These are phyloP conservation scores for Ricinus communis DNA, from an alignment of 345 rosid genomes.

Conservation along the genomic window DNA sequence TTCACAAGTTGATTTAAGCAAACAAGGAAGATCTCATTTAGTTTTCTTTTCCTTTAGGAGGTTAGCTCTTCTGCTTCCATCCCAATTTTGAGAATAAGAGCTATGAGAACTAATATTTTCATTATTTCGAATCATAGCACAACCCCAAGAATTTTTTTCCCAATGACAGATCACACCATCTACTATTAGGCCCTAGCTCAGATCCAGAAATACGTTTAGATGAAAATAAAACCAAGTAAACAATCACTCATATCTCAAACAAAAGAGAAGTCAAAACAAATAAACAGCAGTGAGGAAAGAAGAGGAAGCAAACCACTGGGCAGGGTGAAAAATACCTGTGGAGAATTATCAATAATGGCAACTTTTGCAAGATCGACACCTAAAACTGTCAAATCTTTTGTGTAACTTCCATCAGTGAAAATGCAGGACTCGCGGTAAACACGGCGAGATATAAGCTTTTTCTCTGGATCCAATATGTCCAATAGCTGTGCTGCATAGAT, in stretches of 20 bases:
- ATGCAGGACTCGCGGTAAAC: constrained; percentile 90
- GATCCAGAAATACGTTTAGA: neutral
- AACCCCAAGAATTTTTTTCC: constrained; percentile 1
- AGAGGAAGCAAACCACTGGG: neutral
- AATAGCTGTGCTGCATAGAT: constrained; percentile 82
- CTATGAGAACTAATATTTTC: neutral
- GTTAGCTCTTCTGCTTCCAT: neutral
- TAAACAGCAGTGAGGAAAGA: neutral
- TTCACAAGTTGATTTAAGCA: neutral
- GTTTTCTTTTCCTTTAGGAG: neutral
- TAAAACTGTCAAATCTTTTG: constrained; percentile 86
- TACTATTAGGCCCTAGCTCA: neutral
- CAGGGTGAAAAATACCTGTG: constrained; percentile 62
- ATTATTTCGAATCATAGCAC: neutral
- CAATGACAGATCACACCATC: neutral
- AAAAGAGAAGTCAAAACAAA: neutral
- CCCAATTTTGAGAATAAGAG: neutral
- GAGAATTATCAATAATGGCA: constrained; percentile 92
- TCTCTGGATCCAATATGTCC: constrained; percentile 75
- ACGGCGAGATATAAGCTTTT: constrained; percentile 68
- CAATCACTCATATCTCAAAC: neutral
- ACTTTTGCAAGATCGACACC: constrained; percentile 95
- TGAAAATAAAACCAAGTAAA: neutral
- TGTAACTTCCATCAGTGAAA: constrained; percentile 81
- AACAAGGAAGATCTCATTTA: neutral